These are phyloP conservation scores for Amorphotheca resinae DNA, from an alignment of 495 filamentous ascomycete genomes.

Conservation along the genomic window DNA sequence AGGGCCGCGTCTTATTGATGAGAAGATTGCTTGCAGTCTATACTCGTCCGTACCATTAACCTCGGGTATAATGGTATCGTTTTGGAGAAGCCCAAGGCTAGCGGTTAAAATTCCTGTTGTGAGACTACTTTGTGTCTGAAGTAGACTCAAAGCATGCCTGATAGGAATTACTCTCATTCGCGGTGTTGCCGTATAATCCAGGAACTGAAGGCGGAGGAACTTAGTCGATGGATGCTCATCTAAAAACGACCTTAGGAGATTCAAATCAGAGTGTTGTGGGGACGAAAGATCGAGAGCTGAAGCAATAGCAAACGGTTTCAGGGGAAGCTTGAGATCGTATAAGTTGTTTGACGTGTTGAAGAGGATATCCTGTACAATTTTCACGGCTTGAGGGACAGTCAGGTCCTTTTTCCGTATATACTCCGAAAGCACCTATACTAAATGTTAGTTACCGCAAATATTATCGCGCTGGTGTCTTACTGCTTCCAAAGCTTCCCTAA, in stretches of 20 bases:
- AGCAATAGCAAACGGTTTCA: conserved; percentile 9
- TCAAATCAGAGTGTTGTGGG: conserved; percentile 4
- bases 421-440: conserved; percentile 42
- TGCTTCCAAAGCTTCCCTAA: conserved; percentile 58
- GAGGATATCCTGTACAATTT: conserved; percentile 43
- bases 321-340: conserved; percentile 35
- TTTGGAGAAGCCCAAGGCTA: conserved; percentile 44
- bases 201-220: conserved; percentile 62
- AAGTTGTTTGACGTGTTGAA: conserved; percentile 57
- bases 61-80: conserved; percentile 32
- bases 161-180: conserved; percentile 63
- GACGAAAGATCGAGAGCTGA: conserved; percentile 1
- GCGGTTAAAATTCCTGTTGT: conserved; percentile 37
- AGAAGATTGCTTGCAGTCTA: conserved; percentile 47
- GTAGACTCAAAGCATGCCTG: conserved; percentile 45
- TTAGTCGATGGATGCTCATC: conserved; percentile 28
- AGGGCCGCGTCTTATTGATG: conserved; percentile 42
- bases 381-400: conserved; percentile 38
- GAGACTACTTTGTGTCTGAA: conserved; percentile 30
- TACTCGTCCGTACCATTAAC: conserved; percentile 45
- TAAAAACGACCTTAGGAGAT: conserved; percentile 21
- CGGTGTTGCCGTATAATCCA: conserved; percentile 61
- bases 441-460: too few relatives aligned
- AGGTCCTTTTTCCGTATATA: conserved; percentile 44
- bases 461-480: too few relatives aligned